Evolutionary conservation across 495 filamentous ascomycete species (phyloP).

Genomic region (Podospora pseudoanserina): DNA sequence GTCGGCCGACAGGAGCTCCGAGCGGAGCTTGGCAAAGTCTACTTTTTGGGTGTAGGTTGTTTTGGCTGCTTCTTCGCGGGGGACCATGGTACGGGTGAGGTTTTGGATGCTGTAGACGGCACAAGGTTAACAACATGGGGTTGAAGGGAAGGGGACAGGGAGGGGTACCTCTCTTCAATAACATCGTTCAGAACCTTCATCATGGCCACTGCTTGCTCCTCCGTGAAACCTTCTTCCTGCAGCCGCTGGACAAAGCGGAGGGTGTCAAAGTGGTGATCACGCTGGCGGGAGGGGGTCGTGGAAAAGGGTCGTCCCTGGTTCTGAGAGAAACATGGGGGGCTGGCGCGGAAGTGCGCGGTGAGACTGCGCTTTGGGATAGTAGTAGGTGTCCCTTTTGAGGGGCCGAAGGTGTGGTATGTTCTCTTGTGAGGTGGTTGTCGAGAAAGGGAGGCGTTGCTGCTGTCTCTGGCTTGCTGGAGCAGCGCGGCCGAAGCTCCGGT

Average conservation of each 20-base stretch:
- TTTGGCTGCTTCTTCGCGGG: slow-evolving; percentile 84
- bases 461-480: slow-evolving; percentile 18
- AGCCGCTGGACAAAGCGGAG: slow-evolving; percentile 93
- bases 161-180: slow-evolving; percentile 77
- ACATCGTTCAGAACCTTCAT: slow-evolving; percentile 97
- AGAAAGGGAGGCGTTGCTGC: background rate
- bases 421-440: slow-evolving; percentile 15
- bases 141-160: background rate
- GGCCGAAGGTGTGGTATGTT: slow-evolving; percentile 10
- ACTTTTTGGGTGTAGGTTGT: slow-evolving; percentile 98
- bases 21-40: slow-evolving; percentile 97
- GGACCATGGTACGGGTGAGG: slow-evolving; percentile 95
- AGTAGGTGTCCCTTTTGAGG: background rate
- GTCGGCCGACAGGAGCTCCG: slow-evolving; percentile 86
- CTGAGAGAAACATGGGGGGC: slow-evolving; percentile 11
- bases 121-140: background rate
- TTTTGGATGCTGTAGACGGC: slow-evolving; percentile 72
- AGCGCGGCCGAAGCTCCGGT: slow-evolving; percentile 12
- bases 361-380: background rate
- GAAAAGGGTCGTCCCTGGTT: slow-evolving; percentile 58
- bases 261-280: slow-evolving; percentile 97
- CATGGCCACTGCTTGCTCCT: slow-evolving; percentile 92
- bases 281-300: slow-evolving; percentile 53
- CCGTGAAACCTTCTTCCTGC: slow-evolving; percentile 87
- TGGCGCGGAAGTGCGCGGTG: slow-evolving; percentile 26